Evolutionary conservation across 2,329 filamentous ascomycete species (phyloP).

Genomic region (Graphium sp.): DNA sequence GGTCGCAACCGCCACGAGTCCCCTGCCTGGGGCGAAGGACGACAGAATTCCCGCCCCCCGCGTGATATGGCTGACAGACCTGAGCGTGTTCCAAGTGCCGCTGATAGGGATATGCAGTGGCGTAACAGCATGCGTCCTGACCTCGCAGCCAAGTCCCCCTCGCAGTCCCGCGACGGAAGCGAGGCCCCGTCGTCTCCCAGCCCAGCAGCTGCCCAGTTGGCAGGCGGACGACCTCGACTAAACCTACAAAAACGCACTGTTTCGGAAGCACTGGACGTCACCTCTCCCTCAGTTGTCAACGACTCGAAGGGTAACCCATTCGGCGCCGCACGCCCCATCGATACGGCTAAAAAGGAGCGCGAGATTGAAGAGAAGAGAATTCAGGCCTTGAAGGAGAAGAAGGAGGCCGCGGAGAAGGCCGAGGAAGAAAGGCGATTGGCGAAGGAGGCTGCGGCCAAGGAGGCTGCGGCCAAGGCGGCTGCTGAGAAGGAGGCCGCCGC

Average conservation of each 20-base stretch:
- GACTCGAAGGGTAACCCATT: slow-evolving; percentile 86
- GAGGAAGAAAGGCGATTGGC: slow-evolving; percentile 55
- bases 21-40: slow-evolving; percentile 59
- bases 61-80: slow-evolving; percentile 48
- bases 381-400: slow-evolving; percentile 61
- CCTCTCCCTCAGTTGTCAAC: slow-evolving; percentile 29
- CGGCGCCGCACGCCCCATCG: slow-evolving; percentile 82
- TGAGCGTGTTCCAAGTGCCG: slow-evolving; percentile 65
- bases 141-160: slow-evolving; percentile 40
- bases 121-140: slow-evolving; percentile 84
- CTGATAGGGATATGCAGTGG: slow-evolving; percentile 90
- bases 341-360: slow-evolving; percentile 77
- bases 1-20: slow-evolving; percentile 50
- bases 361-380: slow-evolving; percentile 81
- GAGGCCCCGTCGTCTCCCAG: slow-evolving; percentile 61
- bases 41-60: slow-evolving; percentile 63
- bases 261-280: slow-evolving; percentile 44
- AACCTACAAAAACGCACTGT: slow-evolving; percentile 88
- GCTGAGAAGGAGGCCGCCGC: slow-evolving; percentile 18
- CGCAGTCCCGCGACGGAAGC: slow-evolving; percentile 54
- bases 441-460: slow-evolving; percentile 48
- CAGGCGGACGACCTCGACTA: slow-evolving; percentile 60
- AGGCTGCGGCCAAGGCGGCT: slow-evolving; percentile 30
- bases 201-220: slow-evolving; percentile 28
- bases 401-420: slow-evolving; percentile 71